These are phyloP conservation scores for Hymenoscyphus occultus DNA, from an alignment of 2,329 filamentous ascomycete genomes.

Conservation along the genomic window DNA sequence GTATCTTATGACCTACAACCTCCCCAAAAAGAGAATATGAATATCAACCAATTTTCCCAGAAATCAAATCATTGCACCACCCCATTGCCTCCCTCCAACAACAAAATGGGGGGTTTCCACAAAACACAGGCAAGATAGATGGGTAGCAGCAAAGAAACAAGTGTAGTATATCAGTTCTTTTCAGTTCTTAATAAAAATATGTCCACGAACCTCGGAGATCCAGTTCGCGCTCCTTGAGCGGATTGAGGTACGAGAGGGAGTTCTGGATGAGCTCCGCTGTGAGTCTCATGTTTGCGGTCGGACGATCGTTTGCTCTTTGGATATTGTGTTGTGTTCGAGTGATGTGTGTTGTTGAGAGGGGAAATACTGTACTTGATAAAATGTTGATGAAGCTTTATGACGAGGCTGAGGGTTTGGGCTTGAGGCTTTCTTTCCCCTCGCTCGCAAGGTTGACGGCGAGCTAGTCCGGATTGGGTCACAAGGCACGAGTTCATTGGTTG, in stretches of 20 bases:
- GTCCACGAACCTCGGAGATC: slow-evolving; percentile 91
- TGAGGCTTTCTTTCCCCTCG: background rate
- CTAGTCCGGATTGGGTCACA: slow-evolving; percentile 6
- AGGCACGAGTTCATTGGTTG: background rate
- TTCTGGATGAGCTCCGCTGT: slow-evolving; percentile 91
- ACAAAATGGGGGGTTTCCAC: too few relatives aligned
- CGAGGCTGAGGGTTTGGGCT: slow-evolving; percentile 14
- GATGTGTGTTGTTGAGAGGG: background rate
- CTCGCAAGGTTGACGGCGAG: background rate
- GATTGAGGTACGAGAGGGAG: slow-evolving; percentile 97
- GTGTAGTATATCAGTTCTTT: slow-evolving; percentile 93
- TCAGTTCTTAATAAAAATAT: slow-evolving; percentile 46
- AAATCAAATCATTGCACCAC: slow-evolving; percentile 35
- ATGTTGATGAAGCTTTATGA: slow-evolving; percentile 2
- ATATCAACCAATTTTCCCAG: slow-evolving; percentile 79
- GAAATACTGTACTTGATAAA: slow-evolving; percentile 10
- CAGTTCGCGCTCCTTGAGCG: slow-evolving; percentile 96
- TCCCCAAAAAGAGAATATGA: slow-evolving; percentile 41
- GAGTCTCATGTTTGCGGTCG: slow-evolving; percentile 68
- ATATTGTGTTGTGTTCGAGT: background rate
- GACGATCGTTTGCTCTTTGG: slow-evolving; percentile 13
- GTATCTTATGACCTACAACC: slow-evolving; percentile 91
- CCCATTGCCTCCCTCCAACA: too few relatives aligned
- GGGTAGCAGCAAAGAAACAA: slow-evolving; percentile 27
- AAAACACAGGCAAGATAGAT: too few relatives aligned